These are phyloP conservation scores for Metschnikowia sp. DNA, from an alignment of 805 yeast species.

Conservation along the genomic window DNA sequence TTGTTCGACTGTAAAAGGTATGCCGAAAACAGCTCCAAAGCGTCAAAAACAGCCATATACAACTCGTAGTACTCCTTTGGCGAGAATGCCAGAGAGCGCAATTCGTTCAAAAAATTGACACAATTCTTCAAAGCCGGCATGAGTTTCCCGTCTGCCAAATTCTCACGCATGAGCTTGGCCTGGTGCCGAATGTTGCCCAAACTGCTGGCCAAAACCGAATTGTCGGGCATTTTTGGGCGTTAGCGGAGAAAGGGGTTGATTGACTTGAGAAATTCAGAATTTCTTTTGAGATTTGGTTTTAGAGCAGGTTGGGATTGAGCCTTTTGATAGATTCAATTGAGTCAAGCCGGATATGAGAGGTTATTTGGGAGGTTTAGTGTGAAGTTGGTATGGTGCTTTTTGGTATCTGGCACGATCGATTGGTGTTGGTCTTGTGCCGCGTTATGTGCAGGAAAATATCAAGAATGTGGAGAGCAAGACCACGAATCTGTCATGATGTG, in stretches of 20 bases:
- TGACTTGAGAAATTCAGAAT: neutral
- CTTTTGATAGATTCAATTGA: too few relatives aligned
- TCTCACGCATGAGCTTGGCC: conserved; percentile 69
- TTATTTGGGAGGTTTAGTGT: too few relatives aligned
- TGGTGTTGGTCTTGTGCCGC: too few relatives aligned
- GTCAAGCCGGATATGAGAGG: too few relatives aligned
- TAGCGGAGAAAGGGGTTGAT: neutral
- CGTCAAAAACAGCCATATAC: conserved; percentile 80
- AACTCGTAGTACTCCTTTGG: conserved; percentile 94
- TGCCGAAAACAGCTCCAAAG: conserved; percentile 62
- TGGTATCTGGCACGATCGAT: too few relatives aligned
- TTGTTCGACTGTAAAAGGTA: conserved; percentile 68
- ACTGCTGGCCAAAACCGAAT: conserved; percentile 18
- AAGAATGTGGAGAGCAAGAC: too few relatives aligned
- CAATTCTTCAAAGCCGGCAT: conserved; percentile 90
- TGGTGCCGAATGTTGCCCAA: conserved; percentile 59
- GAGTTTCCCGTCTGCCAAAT: conserved; percentile 61
- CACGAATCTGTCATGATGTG: too few relatives aligned
- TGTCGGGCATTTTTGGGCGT: conserved; percentile 10
- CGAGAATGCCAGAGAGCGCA: conserved; percentile 68
- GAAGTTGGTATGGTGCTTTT: too few relatives aligned
- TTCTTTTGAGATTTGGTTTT: neutral
- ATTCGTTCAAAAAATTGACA: conserved; percentile 73
- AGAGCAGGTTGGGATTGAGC: too few relatives aligned
- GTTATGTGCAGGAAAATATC: too few relatives aligned